Percentiles rank a stretch among this genome's conserved stretches.
These are phyloP conservation scores for Chlorella ohadii DNA, from an alignment of 139 green algal genomes.

Conservation along the genomic window DNA sequence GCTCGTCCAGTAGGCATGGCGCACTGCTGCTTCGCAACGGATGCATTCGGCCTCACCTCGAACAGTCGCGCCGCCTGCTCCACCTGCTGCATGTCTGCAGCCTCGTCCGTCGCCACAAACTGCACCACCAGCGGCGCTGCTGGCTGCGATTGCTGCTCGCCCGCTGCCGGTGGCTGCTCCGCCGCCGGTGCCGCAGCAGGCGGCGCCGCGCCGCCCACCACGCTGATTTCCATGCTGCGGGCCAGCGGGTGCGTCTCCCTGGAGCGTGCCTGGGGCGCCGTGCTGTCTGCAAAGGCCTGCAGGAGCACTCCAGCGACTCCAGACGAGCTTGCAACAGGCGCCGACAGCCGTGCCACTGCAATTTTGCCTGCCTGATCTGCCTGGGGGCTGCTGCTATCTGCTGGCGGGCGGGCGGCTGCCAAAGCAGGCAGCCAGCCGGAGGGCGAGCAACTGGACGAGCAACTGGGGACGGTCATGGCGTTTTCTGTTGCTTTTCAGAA, in stretches of 20 bases:
- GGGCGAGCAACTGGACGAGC: no score
- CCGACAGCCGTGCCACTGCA: no score
- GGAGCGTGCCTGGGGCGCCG: background rate
- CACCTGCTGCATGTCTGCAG: background rate
- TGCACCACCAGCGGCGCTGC: background rate
- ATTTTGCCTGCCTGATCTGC: no score
- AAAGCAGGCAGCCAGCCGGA: no score
- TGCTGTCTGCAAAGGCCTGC: background rate
- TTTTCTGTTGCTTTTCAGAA: no score
- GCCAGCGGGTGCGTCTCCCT: conserved; percentile 8
- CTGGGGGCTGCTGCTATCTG: no score
- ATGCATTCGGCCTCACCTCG: background rate
- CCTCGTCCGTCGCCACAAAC: conserved; percentile 1
- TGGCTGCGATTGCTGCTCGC: background rate
- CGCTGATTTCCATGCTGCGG: background rate
- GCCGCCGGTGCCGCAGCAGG: background rate
- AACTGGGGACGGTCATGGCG: no score
- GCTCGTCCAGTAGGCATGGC: no score
- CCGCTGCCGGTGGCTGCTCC: background rate
- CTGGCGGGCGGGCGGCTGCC: no score
- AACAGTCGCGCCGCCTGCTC: conserved; percentile 1
- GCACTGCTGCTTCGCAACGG: no score
- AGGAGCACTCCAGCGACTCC: background rate
- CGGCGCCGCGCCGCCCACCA: background rate
- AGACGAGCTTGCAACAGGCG: background rate